Conservation (phyloP, 345 rosid genomes). For the Rubroshorea leprosula region DNA sequence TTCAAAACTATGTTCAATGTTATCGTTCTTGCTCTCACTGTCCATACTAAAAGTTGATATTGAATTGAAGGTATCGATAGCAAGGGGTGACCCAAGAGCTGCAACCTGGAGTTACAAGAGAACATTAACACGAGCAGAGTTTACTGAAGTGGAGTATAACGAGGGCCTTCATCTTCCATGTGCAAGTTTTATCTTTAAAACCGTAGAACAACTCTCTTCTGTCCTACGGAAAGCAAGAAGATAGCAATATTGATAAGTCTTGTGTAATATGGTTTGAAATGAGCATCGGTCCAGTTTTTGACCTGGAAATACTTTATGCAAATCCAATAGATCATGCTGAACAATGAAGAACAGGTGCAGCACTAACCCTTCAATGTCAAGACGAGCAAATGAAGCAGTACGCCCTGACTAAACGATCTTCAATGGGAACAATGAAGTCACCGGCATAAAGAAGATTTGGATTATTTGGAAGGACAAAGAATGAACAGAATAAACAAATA, state of each 20-base stretch:
- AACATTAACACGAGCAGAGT: constrained; percentile 22
- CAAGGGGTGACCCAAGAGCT: constrained; percentile 49
- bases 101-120: constrained; percentile 50
- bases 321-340: too few species aligned
- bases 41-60: neutral
- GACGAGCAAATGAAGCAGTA: too few species aligned
- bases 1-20: neutral
- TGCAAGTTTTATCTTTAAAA: constrained; percentile 20
- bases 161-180: constrained; percentile 35
- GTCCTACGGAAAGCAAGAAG: neutral
- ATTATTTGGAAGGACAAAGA: neutral
- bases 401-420: too few species aligned
- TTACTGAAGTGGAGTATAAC: constrained; percentile 30
- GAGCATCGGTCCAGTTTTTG: too few species aligned
- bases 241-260: too few species aligned
- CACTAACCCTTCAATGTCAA: too few species aligned
- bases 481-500: constrained; percentile 5
- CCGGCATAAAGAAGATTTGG: neutral
- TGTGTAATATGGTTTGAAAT: too few species aligned
- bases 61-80: constrained; percentile 45
- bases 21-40: neutral
- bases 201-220: constrained; percentile 10
- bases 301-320: too few species aligned
- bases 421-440: too few species aligned
- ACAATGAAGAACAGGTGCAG: too few species aligned